Evolutionary conservation across 352 stramenopile genomes (phyloP).

Genomic region (Thalassiosira exigua): DNA sequence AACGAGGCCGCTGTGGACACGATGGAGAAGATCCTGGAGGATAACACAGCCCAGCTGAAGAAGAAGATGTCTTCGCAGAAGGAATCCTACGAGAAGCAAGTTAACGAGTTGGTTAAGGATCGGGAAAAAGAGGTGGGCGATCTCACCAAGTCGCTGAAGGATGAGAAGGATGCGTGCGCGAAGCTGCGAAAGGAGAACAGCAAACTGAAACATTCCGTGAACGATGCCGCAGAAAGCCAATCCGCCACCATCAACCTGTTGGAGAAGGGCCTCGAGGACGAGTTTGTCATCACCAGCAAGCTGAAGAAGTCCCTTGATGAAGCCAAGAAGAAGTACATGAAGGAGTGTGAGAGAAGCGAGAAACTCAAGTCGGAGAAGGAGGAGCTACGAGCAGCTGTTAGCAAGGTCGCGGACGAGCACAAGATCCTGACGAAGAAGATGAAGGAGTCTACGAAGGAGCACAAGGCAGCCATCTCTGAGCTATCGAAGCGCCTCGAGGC

Average conservation of each 20-base stretch:
- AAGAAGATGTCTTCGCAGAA: slow-evolving; percentile 15
- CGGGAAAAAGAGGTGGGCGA: neutral
- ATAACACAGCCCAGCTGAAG: neutral
- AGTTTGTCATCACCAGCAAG: slow-evolving; percentile 19
- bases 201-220: neutral
- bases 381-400: neutral
- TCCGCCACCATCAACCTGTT: slow-evolving; percentile 3
- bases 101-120: too few relatives aligned
- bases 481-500: too few relatives aligned
- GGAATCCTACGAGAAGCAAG: slow-evolving; percentile 2
- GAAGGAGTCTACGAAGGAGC: neutral
- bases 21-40: slow-evolving; percentile 6
- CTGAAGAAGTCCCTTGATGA: slow-evolving; percentile 19
- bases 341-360: slow-evolving; percentile 1
- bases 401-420: neutral
- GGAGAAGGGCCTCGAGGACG: slow-evolving; percentile 24
- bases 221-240: neutral
- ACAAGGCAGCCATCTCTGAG: too few relatives aligned
- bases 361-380: neutral
- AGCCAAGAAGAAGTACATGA: neutral
- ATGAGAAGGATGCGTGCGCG: neutral
- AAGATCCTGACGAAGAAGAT: neutral
- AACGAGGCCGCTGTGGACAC: neutral
- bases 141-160: slow-evolving; percentile 8
- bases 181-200: slow-evolving; percentile 15